These are phyloP conservation scores for Pythium pectinolyticum DNA, from an alignment of 352 stramenopile species.

Conservation along the genomic window DNA sequence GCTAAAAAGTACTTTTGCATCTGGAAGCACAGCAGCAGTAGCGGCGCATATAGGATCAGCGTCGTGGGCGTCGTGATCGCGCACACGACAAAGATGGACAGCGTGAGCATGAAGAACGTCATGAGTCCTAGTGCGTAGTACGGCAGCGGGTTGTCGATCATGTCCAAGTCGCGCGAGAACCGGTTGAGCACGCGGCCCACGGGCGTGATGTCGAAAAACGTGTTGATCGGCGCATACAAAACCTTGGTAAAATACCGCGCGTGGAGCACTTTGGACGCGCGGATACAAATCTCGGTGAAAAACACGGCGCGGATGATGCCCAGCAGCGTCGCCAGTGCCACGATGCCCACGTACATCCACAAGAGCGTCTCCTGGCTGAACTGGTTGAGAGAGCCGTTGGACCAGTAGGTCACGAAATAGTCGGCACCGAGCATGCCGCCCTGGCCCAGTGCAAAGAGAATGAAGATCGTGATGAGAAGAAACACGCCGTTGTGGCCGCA, in stretches of 20 bases:
- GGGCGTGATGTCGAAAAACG: constrained; percentile 43
- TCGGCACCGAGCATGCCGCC: constrained; percentile 46
- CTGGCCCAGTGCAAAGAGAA: constrained; percentile 44
- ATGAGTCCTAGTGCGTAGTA: constrained; percentile 54
- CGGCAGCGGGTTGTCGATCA: constrained; percentile 47
- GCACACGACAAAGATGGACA: constrained; percentile 34
- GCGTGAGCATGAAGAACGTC: constrained; percentile 33
- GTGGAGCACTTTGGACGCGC: constrained; percentile 43
- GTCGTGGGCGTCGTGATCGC: constrained; percentile 46
- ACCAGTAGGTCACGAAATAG: constrained; percentile 56
- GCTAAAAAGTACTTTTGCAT: constrained; percentile 79
- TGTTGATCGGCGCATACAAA: constrained; percentile 31
- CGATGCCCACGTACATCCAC: constrained; percentile 41
- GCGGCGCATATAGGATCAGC: constrained; percentile 51
- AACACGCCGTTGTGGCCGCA: constrained; percentile 40
- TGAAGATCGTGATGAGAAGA: constrained; percentile 32
- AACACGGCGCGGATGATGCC: constrained; percentile 42
- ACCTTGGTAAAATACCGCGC: constrained; percentile 44
- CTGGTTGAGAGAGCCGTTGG: constrained; percentile 27
- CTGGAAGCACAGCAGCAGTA: constrained; percentile 36
- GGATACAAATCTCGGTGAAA: constrained; percentile 54
- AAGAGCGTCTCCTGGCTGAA: constrained; percentile 40
- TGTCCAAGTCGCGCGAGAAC: constrained; percentile 49
- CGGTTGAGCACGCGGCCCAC: constrained; percentile 32
- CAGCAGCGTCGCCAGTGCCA: constrained; percentile 32